These are phyloP conservation scores for Globisporangium camurandrum DNA, from an alignment of 352 stramenopile genomes.

Conservation along the genomic window DNA sequence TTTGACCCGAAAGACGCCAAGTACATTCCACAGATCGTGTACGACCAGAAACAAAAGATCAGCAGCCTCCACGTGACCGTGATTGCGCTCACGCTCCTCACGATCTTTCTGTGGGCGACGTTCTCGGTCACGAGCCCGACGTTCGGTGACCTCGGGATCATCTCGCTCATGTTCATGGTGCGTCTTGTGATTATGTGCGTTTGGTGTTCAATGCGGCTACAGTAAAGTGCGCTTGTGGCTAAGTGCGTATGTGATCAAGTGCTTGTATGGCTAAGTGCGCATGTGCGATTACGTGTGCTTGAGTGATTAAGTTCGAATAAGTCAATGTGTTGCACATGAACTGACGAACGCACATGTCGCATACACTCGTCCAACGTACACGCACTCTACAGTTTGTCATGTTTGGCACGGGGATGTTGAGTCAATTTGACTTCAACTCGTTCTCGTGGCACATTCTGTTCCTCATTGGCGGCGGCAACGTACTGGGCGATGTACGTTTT, in stretches of 20 bases:
- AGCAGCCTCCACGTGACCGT: constrained; percentile 86
- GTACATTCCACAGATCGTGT: constrained; percentile 90
- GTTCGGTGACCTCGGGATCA: constrained; percentile 89
- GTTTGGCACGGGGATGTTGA: constrained; percentile 86
- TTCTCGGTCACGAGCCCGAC: constrained; percentile 80
- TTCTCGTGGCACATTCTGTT: constrained; percentile 93
- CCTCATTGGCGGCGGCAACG: constrained; percentile 88
- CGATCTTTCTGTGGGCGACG: constrained; percentile 87
- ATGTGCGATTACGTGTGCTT: neutral
- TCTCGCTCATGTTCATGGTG: constrained; percentile 89
- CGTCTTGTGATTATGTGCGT: neutral
- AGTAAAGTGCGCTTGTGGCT: neutral
- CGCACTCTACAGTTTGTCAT: constrained; percentile 55
- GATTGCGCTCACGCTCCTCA: constrained; percentile 83
- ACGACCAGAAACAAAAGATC: constrained; percentile 88
- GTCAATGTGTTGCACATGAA: too few relatives aligned
- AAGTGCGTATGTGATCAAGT: too few relatives aligned
- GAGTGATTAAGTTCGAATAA: neutral
- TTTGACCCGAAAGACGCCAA: constrained; percentile 83
- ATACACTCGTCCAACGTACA: neutral
- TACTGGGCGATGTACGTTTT: constrained; percentile 77
- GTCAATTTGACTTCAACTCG: constrained; percentile 91
- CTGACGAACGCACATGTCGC: neutral
- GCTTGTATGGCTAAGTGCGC: neutral
- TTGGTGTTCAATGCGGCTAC: neutral